Evolutionary conservation across 2,329 filamentous ascomycete genomes (phyloP).

Genomic region (Rhynchosporium secalis): DNA sequence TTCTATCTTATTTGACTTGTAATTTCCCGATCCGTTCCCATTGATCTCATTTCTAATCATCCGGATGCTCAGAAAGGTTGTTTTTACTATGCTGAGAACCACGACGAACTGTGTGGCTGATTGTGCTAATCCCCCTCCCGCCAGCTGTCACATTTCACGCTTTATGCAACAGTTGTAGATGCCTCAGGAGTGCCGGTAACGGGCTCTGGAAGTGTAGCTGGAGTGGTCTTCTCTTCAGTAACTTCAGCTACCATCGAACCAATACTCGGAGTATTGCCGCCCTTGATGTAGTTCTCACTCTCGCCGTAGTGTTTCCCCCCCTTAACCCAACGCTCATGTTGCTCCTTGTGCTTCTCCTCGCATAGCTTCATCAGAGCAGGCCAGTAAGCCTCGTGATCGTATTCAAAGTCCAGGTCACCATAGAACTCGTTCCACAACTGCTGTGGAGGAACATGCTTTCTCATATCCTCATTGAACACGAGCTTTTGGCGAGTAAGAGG

Average conservation of each 20-base stretch:
- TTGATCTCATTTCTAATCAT: too few relatives aligned
- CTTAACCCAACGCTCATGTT: slow-evolving; percentile 71
- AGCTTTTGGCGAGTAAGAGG: slow-evolving; percentile 91
- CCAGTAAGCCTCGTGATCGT: slow-evolving; percentile 89
- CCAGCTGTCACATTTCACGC: not conserved
- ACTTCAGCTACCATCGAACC: slow-evolving; percentile 1
- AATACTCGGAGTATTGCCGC: slow-evolving; percentile 44
- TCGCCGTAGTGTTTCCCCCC: slow-evolving; percentile 83
- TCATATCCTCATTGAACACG: slow-evolving; percentile 94
- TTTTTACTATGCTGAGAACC: too few relatives aligned
- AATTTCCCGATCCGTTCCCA: too few relatives aligned
- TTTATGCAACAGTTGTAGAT: slow-evolving; percentile 1
- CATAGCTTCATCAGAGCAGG: slow-evolving; percentile 75
- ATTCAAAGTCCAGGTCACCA: slow-evolving; percentile 84
- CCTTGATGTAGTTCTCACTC: slow-evolving; percentile 82
- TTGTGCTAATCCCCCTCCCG: not conserved
- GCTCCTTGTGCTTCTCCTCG: slow-evolving; percentile 61
- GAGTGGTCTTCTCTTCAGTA: slow-evolving; percentile 1
- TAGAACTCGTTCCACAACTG: slow-evolving; percentile 78
- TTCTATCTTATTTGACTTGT: not conserved
- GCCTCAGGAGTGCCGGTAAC: not conserved
- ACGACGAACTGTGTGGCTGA: too few relatives aligned
- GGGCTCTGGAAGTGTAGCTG: slow-evolving; percentile 4
- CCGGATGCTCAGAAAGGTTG: too few relatives aligned
- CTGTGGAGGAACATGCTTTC: slow-evolving; percentile 73